phyloP scores from a whole-genome alignment of 73 alveolate genomes.

The Tetrahymena elliotti region DNA sequence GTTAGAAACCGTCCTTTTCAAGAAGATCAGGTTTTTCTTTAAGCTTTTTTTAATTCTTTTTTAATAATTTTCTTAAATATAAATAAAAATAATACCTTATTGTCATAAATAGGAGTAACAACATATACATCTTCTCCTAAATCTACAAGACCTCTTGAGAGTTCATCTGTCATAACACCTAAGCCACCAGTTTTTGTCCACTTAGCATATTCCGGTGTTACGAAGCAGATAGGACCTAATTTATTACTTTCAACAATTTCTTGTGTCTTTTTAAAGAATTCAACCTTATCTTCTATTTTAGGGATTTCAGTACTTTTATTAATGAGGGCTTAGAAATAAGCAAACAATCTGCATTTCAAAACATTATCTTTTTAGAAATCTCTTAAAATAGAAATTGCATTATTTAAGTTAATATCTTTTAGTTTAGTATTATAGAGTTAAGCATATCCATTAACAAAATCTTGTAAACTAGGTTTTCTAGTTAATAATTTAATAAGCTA shows the following conservation, averaged over 20 bases:
- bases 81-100: slow-evolving; percentile 31
- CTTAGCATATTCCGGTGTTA: slow-evolving; percentile 94
- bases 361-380: slow-evolving; percentile 20
- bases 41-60: neutral
- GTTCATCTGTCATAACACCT: slow-evolving; percentile 98
- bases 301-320: neutral
- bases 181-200: slow-evolving; percentile 98
- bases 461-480: neutral
- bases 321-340: slow-evolving; percentile 13
- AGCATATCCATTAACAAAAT: slow-evolving; percentile 32
- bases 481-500: slow-evolving; percentile 10
- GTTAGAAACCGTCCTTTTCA: slow-evolving; percentile 74
- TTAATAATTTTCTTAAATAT: neutral
- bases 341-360: slow-evolving; percentile 34
- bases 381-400: slow-evolving; percentile 5
- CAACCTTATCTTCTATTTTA: slow-evolving; percentile 1
- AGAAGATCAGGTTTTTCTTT: slow-evolving; percentile 80
- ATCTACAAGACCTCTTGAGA: slow-evolving; percentile 77
- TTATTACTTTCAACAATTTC: slow-evolving; percentile 57
- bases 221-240: slow-evolving; percentile 93
- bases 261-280: slow-evolving; percentile 49
- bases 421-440: neutral
- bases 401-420: slow-evolving; percentile 19
- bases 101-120: slow-evolving; percentile 93
- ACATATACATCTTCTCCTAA: slow-evolving; percentile 90